Evolutionary conservation across 192 early-diverging fungal species (phyloP), one percentile per base, ranked within the genome.

Genomic region (Coemansia asiatica): DNA sequence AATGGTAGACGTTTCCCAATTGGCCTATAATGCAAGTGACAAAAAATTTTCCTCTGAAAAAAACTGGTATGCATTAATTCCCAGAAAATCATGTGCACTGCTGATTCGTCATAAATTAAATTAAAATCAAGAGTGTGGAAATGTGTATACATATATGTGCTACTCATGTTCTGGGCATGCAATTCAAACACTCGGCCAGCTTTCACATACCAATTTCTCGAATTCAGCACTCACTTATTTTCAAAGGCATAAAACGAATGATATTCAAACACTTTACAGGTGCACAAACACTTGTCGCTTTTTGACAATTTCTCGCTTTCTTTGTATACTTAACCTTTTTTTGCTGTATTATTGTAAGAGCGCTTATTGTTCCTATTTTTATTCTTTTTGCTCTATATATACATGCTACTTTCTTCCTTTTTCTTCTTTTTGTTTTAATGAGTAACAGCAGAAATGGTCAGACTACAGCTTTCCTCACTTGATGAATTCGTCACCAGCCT

Each of bases 401-500:
- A 16, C 40, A 44, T 15, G 31, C 19, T 68, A 15, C 5, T 44
- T 44, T 26, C n/a, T n/a, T n/a, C n/a, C n/a, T n/a, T n/a, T n/a
- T n/a, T n/a, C n/a, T n/a, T n/a, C 38, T 13, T 54, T 16, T 21
- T n/a, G 19, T 47, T 49, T 46, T 55, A 67, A 71, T 71, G 69
- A 28, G 58, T 40, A 25, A 23, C 63, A 6, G 53, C 53, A 55
- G 55, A 58, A 31, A 81, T 81, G 79, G 56, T 40, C 64, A 72
- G 71, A 67, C 61, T 81, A 28, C 73, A 75, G 61, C 61, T 81
- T 23, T 67, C 72, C 25, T 67, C 79, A 19, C 67, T 81, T 6
- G 67, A 70, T 67, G 79, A 76, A 58, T 76, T 82, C 59, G 65
- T 76, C 26, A 48, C 64, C 9, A 69, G 79, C 48, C 67, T 82